Conservation (phyloP, 2,329 filamentous ascomycete species). For the Aspergillus awamori region DNA sequence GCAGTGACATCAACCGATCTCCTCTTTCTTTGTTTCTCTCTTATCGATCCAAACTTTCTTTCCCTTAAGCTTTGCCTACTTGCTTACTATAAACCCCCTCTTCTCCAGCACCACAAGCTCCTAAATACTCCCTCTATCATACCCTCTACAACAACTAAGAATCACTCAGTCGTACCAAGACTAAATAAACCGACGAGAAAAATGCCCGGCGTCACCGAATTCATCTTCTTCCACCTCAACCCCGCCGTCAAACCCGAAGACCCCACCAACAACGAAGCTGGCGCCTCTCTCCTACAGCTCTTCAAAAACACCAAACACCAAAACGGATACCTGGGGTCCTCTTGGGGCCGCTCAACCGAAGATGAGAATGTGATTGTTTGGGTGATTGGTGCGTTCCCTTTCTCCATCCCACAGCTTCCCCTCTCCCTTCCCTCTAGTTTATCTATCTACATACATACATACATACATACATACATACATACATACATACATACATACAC, state of each 20-base stretch:
- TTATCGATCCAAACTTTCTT: too few relatives aligned
- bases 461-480: neutral
- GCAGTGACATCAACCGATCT: too few relatives aligned
- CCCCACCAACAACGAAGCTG: constrained; percentile 37
- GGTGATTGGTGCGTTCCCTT: constrained; percentile 38
- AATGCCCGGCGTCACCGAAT: constrained; percentile 37
- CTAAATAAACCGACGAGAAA: neutral
- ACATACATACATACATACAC: neutral
- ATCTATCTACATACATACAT: neutral
- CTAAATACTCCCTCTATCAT: neutral
- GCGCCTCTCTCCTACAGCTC: constrained; percentile 32
- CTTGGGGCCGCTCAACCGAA: constrained; percentile 43
- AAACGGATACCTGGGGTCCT: constrained; percentile 38
- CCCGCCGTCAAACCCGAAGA: constrained; percentile 43
- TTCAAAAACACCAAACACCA: constrained; percentile 36
- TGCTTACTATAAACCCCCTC: neutral
- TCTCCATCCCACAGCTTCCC: neutral
- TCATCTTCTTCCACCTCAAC: constrained; percentile 43
- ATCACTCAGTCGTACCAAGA: neutral
- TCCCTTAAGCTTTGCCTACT: too few relatives aligned
- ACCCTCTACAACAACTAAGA: neutral
- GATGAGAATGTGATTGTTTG: constrained; percentile 41
- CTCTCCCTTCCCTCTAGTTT: neutral
- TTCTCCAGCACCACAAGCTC: neutral
- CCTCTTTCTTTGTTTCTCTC: too few relatives aligned